phyloP scores from a whole-genome alignment of 1,284 basidiomycete species.

The Trametes polyzona region DNA sequence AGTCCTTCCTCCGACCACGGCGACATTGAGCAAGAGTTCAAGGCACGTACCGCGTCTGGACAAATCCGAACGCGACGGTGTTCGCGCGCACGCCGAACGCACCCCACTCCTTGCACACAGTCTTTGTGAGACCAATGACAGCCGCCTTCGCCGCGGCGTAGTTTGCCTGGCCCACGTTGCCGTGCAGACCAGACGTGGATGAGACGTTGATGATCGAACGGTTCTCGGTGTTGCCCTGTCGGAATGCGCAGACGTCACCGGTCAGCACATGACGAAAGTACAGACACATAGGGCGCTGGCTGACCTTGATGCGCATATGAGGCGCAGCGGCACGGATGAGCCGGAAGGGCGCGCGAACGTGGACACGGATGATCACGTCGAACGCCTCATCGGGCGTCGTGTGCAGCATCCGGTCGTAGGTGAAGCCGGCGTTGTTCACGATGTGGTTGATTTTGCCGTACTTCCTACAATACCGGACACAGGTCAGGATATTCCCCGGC shows the following conservation, averaged over 20 bases:
- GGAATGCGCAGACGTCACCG: neutral
- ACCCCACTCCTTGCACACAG: slow-evolving; percentile 89
- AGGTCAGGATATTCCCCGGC: neutral
- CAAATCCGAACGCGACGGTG: slow-evolving; percentile 78
- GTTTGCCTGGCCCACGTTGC: slow-evolving; percentile 85
- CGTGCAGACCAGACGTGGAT: slow-evolving; percentile 78
- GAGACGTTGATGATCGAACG: slow-evolving; percentile 80
- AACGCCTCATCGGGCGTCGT: slow-evolving; percentile 84
- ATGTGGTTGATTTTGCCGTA: slow-evolving; percentile 87
- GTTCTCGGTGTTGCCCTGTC: slow-evolving; percentile 57
- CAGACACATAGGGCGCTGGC: slow-evolving; percentile 11
- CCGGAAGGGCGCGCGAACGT: slow-evolving; percentile 84
- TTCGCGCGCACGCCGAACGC: slow-evolving; percentile 81
- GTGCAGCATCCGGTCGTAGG: slow-evolving; percentile 88
- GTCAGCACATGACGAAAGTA: neutral
- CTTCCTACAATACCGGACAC: slow-evolving; percentile 46
- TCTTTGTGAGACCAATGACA: slow-evolving; percentile 81
- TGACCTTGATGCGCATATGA: slow-evolving; percentile 85
- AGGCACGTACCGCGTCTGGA: slow-evolving; percentile 64
- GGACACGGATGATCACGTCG: slow-evolving; percentile 83
- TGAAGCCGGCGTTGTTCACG: slow-evolving; percentile 88
- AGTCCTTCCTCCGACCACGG: neutral
- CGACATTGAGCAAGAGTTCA: neutral
- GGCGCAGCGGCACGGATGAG: slow-evolving; percentile 85
- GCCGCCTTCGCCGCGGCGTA: slow-evolving; percentile 82